Conservation (phyloP, 495 filamentous ascomycete species). For the Penicillium bialowiezense region DNA sequence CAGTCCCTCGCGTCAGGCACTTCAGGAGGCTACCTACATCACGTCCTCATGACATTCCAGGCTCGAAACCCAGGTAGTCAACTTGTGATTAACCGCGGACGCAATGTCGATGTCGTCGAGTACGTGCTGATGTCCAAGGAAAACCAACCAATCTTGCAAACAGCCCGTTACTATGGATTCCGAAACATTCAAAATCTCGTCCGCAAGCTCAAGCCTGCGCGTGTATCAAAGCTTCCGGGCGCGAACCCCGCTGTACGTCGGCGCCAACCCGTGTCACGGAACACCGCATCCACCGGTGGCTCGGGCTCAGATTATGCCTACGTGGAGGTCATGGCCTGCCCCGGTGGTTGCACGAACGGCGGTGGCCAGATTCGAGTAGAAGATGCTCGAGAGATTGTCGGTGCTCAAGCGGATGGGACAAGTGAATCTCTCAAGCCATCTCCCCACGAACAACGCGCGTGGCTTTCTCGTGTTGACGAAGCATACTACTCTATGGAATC, state of each 20-base stretch:
- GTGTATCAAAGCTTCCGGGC: conserved; percentile 71
- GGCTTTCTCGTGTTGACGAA: conserved; percentile 85
- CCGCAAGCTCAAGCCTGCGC: conserved; percentile 77
- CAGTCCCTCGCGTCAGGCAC: conserved; percentile 57
- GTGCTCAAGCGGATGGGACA: conserved; percentile 13
- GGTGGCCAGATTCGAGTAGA: conserved; percentile 91
- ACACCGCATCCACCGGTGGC: conserved; percentile 25
- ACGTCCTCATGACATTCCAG: conserved; percentile 72
- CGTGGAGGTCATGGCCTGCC: conserved; percentile 98
- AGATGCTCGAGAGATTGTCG: conserved; percentile 52
- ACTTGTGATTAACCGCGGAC: conserved; percentile 67
- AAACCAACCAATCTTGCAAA: conserved; percentile 64
- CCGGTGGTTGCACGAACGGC: conserved; percentile 95
- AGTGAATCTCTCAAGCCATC: conserved; percentile 51
- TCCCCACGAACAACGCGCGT: conserved; percentile 74
- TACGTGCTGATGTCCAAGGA: conserved; percentile 59
- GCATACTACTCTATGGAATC: conserved; percentile 86
- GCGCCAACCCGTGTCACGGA: conserved; percentile 35
- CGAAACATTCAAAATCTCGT: conserved; percentile 98
- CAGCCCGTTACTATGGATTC: conserved; percentile 93
- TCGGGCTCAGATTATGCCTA: conserved; percentile 69
- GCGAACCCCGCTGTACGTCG: conserved; percentile 50
- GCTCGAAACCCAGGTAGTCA: conserved; percentile 63
- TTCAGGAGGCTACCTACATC: conserved; percentile 84
- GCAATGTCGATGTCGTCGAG: conserved; percentile 88